Conservation (phyloP, 306 rosid genomes). For the Cucurbita argyrosperma region DNA sequence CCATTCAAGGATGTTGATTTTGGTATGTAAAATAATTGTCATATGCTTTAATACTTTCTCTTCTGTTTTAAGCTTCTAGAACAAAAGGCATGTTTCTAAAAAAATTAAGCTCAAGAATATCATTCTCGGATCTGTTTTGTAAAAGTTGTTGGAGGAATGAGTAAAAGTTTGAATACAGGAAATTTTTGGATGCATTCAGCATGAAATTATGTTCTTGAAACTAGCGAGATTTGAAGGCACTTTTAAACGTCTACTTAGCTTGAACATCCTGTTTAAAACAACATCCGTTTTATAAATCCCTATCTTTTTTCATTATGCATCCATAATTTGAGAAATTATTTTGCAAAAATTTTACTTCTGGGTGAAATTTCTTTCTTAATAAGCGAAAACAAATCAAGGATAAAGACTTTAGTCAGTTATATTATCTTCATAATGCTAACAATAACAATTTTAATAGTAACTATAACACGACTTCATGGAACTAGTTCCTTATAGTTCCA, state of each 20-base stretch:
- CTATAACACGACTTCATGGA: not conserved
- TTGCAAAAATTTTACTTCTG: not conserved
- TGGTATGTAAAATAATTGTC: constrained; percentile 32
- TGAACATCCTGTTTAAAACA: not conserved
- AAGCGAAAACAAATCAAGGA: not conserved
- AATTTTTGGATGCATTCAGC: not conserved
- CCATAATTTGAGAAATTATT: not conserved
- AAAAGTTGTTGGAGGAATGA: not conserved
- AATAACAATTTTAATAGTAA: not conserved
- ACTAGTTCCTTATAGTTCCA: not conserved
- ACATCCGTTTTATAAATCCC: not conserved
- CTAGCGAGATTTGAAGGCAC: not conserved
- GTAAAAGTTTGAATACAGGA: not conserved
- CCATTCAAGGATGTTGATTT: constrained; percentile 83
- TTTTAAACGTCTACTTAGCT: not conserved
- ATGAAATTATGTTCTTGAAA: not conserved
- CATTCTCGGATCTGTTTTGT: not conserved
- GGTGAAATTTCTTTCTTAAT: not conserved
- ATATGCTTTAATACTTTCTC: not conserved
- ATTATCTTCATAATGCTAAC: not conserved
- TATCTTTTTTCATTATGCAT: not conserved
- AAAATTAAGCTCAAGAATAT: not conserved
- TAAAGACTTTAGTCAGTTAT: not conserved
- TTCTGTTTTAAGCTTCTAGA: not conserved
- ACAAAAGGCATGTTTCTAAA: not conserved